These are phyloP conservation scores for Hammondia hammondi DNA, from an alignment of 169 alveolate species.

Conservation along the genomic window DNA sequence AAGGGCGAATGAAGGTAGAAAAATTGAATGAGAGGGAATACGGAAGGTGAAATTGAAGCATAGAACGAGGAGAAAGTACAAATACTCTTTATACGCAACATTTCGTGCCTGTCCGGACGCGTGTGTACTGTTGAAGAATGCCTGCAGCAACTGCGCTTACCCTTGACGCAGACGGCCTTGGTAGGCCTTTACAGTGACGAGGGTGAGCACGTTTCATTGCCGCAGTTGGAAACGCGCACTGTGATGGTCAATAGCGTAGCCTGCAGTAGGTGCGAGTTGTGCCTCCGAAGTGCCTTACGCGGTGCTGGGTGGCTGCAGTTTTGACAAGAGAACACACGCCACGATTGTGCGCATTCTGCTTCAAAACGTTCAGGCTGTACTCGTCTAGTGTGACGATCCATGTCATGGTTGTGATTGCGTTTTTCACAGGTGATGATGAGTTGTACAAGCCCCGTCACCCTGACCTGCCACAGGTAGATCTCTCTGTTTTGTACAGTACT, in stretches of 20 bases:
- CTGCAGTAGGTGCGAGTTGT: background rate
- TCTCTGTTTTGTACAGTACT: background rate
- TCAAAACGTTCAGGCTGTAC: background rate
- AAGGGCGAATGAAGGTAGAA: background rate
- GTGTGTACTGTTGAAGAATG: background rate
- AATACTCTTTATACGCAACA: background rate
- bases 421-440: background rate
- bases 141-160: background rate
- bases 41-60: background rate
- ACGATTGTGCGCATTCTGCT: background rate
- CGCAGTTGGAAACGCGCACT: background rate
- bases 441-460: background rate
- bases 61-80: too few species aligned
- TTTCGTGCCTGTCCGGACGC: background rate
- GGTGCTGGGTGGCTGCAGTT: too few species aligned
- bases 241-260: background rate
- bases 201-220: background rate
- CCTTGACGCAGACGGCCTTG: constrained; percentile 1
- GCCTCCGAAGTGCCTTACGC: background rate
- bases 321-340: too few species aligned
- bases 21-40: background rate
- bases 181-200: background rate
- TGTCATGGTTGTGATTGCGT: too few species aligned
- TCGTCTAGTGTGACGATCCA: too few species aligned
- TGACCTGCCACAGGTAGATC: background rate